These are phyloP conservation scores for Penicillium arizonense DNA, from an alignment of 495 filamentous ascomycete genomes.

Conservation along the genomic window DNA sequence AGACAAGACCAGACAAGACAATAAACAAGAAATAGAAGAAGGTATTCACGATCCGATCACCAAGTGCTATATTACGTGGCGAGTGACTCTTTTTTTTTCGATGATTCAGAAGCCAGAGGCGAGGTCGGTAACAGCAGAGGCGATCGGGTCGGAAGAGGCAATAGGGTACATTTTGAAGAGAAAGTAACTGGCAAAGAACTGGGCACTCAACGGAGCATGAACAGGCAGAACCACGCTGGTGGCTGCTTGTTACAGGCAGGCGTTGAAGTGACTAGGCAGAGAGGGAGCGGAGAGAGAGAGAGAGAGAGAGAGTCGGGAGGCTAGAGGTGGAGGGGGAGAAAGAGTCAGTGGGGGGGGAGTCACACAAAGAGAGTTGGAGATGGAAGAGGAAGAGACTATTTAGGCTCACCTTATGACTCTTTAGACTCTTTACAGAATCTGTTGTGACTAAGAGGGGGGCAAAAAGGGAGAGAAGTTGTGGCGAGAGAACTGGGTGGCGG, in stretches of 20 bases:
- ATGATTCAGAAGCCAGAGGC: constrained; percentile 20
- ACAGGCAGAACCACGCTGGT: constrained; percentile 19
- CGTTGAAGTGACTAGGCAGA: constrained; percentile 16
- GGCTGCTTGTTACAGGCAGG: constrained; percentile 20
- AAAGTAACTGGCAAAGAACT: background rate
- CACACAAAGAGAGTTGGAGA: background rate
- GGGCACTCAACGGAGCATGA: constrained; percentile 25
- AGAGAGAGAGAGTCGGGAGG: background rate
- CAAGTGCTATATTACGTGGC: constrained; percentile 23
- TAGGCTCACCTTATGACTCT: constrained; percentile 18
- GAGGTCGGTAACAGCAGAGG: constrained; percentile 24
- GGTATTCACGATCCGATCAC: constrained; percentile 25
- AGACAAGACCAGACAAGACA: no score
- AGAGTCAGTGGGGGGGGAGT: background rate
- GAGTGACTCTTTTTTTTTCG: constrained; percentile 16
- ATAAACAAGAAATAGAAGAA: constrained; percentile 8
- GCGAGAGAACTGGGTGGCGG: constrained; percentile 30
- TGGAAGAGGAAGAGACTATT: constrained; percentile 6
- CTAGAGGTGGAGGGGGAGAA: background rate
- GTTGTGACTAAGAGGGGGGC: constrained; percentile 9
- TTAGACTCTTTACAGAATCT: background rate
- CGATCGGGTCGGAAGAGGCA: constrained; percentile 26
- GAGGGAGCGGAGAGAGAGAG: constrained; percentile 4
- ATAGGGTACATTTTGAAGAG: constrained; percentile 32
- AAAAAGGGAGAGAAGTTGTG: constrained; percentile 19